Base-by-base conservation (phyloP, 2,329 filamentous ascomycete species). In the Cyphellophora europaea region DNA sequence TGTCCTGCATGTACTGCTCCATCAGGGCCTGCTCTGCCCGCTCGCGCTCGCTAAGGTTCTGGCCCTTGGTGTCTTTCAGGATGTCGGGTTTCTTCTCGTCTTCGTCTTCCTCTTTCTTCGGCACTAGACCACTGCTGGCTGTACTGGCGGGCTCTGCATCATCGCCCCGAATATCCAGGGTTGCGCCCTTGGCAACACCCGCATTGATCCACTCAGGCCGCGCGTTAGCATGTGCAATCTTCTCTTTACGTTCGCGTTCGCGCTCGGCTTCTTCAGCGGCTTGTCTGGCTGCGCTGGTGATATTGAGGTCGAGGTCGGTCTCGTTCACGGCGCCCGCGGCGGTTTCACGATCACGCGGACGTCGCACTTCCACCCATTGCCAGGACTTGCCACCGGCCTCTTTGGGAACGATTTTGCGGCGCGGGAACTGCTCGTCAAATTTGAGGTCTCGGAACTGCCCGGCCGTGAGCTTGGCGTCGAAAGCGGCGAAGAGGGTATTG, bases 151-250 rank as follows among this genome's bases (percentile, higher is more conserved):
- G 12, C 15, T 47, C n/a, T 8, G 8, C n/a, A n/a, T n/a, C n/a
- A 8, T n/a, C 21, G 21, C 21, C 21, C 8, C 21, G 21, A n/a
- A 25, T 47, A 16, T 43, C 30, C 11, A 15, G 34, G 11, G 30
- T 27, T 18, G 31, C 18, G 14, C 33, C 36, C 21, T 35, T 37
- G 12, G 28, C 33, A 19, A 35, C 43, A 36, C 48, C 48, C 31
- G 35, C 37, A 5, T 65, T 70, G 43, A 70, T 65, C 68, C 68
- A 72, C 11, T 66, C 62, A 1, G 68, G 68, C 6, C 71, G 53
- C 4, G 62, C 61, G 32, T 71, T 72, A 45, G 70, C 65, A 39
- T 67, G 65, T 40, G 67, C 66, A 28, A 69, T 49, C 2, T 63
- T 61, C 44, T 66, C 68, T 38, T 62, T 61, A 25, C 62, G 58